Evolutionary conservation across 2,329 filamentous ascomycete species (phyloP), one percentile per base, ranked within the genome.

Genomic region (Cladobotryum mycophilum): DNA sequence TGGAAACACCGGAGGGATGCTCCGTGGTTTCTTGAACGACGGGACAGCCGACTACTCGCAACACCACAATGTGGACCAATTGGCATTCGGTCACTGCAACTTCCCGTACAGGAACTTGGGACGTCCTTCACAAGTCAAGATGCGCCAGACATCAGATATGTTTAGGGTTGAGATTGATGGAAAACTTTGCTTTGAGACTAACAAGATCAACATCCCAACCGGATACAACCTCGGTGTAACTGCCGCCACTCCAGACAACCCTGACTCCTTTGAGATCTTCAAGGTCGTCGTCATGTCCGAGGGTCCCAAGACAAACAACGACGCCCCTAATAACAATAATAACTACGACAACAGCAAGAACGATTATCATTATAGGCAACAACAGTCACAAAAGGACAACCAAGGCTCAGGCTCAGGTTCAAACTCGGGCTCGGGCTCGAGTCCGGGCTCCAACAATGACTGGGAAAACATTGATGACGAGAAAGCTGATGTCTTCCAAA

Each of bases 1-100:
- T 63, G 86, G 88, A 49, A 86, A 89, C 41, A 70, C 72, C 2
- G 84, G 44, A n/a, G 93, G 93, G 58, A 90, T 86, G 70, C 77
- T 99, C 56, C 81, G 93, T 53, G 93, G 88, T 15, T 99, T 97
- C 74, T 73, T 99, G 58, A 99, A 97, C 71, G 93, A 97, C 67
- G 92, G 91, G 45, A 81, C 75, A 36, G 84, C 80, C 58, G 88
- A 95, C 67, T 96, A 85, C 75, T 84, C 83, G 63, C 76, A 78
- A 51, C 86, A 91, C 60, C 77, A 82, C 58, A 85, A 81, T 61
- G 82, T 96, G 14, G 91, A 96, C 70, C 84, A 81, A 59, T 78
- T 96, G 47, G 88, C 92, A 14, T 99, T 99, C 66, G 93, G 90
- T 13, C 89, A 96, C 70, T 99, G 93, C 75, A 81, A 85, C 62